Percentiles rank a stretch among this genome's conserved stretches.
These are phyloP conservation scores for Allium sativum DNA, from an alignment of 106 monocot genomes.

Conservation along the genomic window DNA sequence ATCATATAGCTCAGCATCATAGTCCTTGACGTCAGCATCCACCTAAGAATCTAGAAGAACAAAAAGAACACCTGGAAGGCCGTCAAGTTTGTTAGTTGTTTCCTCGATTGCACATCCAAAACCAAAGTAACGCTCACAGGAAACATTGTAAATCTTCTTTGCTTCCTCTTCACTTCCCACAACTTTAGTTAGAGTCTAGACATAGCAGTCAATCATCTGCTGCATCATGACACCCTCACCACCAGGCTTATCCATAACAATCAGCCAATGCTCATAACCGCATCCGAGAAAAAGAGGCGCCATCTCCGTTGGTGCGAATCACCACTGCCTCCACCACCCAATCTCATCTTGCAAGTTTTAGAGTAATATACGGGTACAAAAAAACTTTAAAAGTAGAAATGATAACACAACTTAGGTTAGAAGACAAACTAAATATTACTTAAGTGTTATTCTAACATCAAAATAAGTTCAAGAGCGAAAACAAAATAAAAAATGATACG, in stretches of 20 bases:
- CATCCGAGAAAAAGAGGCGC: conserved; percentile 78
- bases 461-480: too few relatives aligned
- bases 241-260: conserved; percentile 77
- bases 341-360: too few relatives aligned
- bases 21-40: conserved; percentile 85
- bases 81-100: conserved; percentile 83
- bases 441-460: too few relatives aligned
- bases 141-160: conserved; percentile 83
- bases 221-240: conserved; percentile 59
- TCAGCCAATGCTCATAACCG: conserved; percentile 81
- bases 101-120: conserved; percentile 90
- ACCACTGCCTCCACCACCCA: conserved; percentile 22
- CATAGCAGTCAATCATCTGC: conserved; percentile 85
- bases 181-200: conserved; percentile 68
- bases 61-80: conserved; percentile 81
- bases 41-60: conserved; percentile 91
- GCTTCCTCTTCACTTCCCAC: conserved; percentile 89
- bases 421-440: too few relatives aligned
- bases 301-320: conserved; percentile 71
- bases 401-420: too few relatives aligned
- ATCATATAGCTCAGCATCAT: conserved; percentile 83
- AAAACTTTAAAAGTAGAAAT: too few relatives aligned
- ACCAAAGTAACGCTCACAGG: conserved; percentile 85
- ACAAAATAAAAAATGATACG: too few relatives aligned
- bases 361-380: too few relatives aligned